phyloP scores from a whole-genome alignment of 176 grass and related monocot species.

The Lolium multiflorum region DNA sequence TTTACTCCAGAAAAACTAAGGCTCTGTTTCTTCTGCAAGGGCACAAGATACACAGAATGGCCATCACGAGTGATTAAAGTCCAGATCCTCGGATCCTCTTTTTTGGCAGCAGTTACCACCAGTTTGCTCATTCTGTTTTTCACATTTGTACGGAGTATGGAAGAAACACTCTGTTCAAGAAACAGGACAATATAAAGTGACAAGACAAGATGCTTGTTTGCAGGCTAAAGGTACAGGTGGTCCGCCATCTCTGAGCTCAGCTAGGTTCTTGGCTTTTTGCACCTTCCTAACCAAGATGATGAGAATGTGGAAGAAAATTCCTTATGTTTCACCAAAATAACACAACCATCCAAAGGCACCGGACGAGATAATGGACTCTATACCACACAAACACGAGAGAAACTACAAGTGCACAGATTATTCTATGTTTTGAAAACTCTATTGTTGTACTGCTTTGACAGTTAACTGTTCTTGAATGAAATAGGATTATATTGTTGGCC shows the following conservation, averaged over 20 bases:
- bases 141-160: constrained; percentile 39
- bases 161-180: constrained; percentile 39
- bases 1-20: neutral
- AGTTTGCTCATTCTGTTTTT: constrained; percentile 42
- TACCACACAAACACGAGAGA: constrained; percentile 32
- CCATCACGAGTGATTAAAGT: constrained; percentile 32
- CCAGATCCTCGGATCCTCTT: constrained; percentile 26
- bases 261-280: constrained; percentile 46
- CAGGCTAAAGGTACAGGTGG: constrained; percentile 41
- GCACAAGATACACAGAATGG: constrained; percentile 34
- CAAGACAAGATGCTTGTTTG: constrained; percentile 44
- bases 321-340: constrained; percentile 45
- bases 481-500: constrained; percentile 1
- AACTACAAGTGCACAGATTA: neutral
- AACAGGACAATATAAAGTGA: constrained; percentile 39
- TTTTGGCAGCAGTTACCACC: constrained; percentile 38
- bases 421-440: neutral
- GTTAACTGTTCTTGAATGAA: neutral
- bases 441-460: neutral
- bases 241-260: constrained; percentile 49
- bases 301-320: constrained; percentile 47
- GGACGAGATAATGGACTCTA: constrained; percentile 33
- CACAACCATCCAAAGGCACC: constrained; percentile 37
- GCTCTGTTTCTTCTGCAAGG: constrained; percentile 9
- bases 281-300: constrained; percentile 40